Evolutionary conservation across 2,329 filamentous ascomycete species (phyloP).

Genomic region (Dothidotthia symphoricarpi): DNA sequence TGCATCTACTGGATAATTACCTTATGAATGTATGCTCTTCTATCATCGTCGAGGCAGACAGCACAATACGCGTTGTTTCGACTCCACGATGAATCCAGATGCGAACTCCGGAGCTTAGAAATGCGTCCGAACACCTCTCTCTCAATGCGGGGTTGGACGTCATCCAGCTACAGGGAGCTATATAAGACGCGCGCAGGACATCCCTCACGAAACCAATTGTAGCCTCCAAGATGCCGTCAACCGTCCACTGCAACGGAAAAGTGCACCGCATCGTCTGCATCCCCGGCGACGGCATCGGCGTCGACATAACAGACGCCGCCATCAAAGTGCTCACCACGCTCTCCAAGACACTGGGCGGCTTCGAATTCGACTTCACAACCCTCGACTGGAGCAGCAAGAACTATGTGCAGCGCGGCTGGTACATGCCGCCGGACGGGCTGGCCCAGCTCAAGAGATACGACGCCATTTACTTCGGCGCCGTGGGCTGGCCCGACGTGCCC

Average conservation of each 20-base stretch:
- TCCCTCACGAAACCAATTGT: too few relatives aligned
- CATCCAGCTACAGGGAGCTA: too few relatives aligned
- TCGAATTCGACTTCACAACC: conserved; percentile 52
- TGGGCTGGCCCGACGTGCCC: conserved; percentile 61
- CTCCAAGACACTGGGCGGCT: conserved; percentile 45
- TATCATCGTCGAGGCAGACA: too few relatives aligned
- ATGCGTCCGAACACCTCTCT: too few relatives aligned
- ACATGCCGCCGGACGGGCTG: conserved; percentile 53
- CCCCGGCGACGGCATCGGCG: conserved; percentile 36
- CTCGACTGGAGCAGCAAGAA: conserved; percentile 52
- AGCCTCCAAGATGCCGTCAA: conserved; percentile 22
- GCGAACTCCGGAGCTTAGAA: too few relatives aligned
- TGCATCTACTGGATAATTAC: too few relatives aligned
- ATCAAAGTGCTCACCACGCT: conserved; percentile 42
- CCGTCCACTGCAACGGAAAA: conserved; percentile 16
- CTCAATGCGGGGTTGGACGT: too few relatives aligned
- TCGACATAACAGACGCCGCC: conserved; percentile 32
- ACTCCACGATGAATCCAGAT: too few relatives aligned
- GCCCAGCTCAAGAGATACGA: conserved; percentile 53
- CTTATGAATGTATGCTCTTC: too few relatives aligned
- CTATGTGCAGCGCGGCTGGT: conserved; percentile 54
- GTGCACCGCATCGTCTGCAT: conserved; percentile 39
- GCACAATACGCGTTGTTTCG: too few relatives aligned
- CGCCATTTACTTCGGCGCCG: conserved; percentile 60
- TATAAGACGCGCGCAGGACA: too few relatives aligned